Evolutionary conservation across 352 stramenopile genomes (phyloP).

Genomic region (Aphanomyces invadans): DNA sequence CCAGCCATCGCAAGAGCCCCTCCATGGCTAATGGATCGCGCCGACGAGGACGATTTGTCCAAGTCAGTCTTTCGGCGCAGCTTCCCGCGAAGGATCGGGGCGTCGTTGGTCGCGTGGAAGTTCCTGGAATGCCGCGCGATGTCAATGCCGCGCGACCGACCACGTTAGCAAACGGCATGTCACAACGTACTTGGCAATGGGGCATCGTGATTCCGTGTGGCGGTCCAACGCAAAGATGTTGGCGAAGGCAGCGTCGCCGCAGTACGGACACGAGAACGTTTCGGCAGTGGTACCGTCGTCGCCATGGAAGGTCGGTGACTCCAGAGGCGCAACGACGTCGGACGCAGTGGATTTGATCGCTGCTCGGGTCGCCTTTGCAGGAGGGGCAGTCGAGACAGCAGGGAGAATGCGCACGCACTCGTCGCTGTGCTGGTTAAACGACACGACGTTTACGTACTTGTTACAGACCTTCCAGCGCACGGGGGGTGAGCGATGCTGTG

Average conservation of each 20-base stretch:
- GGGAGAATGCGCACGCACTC: background rate
- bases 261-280: constrained; percentile 43
- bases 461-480: constrained; percentile 31
- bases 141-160: too few species aligned
- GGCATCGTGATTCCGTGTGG: constrained; percentile 35
- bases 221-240: constrained; percentile 28
- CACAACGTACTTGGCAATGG: constrained; percentile 36
- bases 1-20: constrained; percentile 2
- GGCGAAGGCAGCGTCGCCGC: constrained; percentile 30
- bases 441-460: constrained; percentile 39
- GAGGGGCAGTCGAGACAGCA: too few species aligned
- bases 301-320: background rate
- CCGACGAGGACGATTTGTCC: background rate
- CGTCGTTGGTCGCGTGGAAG: background rate
- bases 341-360: too few species aligned
- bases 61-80: constrained; percentile 5
- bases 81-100: constrained; percentile 4
- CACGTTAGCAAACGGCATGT: background rate
- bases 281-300: background rate
- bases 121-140: background rate
- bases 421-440: constrained; percentile 29
- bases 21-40: too few species aligned
- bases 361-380: too few species aligned
- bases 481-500: too few species aligned
- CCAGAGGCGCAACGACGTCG: too few species aligned